Evolutionary conservation across 768 basidiomycete genomes (phyloP).

Genomic region (Lactifluus hygrophoroides): DNA sequence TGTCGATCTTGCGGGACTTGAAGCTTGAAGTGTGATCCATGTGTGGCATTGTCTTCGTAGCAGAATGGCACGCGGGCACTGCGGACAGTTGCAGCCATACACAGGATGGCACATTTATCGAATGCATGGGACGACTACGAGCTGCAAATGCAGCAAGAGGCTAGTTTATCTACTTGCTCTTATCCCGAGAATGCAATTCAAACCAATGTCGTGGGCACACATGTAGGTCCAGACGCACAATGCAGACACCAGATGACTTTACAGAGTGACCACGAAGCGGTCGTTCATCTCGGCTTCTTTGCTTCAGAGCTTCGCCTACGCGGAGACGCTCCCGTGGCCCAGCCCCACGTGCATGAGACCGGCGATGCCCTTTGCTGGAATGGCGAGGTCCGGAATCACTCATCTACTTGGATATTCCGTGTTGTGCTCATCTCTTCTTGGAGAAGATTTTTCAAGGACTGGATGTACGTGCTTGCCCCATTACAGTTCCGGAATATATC

Average conservation of each 20-base stretch:
- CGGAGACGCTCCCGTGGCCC: slow-evolving; percentile 46
- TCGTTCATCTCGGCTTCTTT: slow-evolving; percentile 44
- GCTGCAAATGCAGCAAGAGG: slow-evolving; percentile 52
- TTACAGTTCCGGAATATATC: background rate
- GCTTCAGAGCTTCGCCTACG: slow-evolving; percentile 71
- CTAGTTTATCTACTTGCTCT: slow-evolving; percentile 24
- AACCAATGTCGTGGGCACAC: background rate
- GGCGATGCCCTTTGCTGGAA: slow-evolving; percentile 76
- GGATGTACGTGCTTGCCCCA: slow-evolving; percentile 37
- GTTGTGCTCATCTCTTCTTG: background rate
- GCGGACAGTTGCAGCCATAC: slow-evolving; percentile 6
- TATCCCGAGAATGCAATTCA: background rate
- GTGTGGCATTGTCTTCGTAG: slow-evolving; percentile 64
- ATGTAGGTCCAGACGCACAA: slow-evolving; percentile 60
- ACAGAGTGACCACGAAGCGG: background rate
- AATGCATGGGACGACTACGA: slow-evolving; percentile 31
- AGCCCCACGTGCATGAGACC: slow-evolving; percentile 50
- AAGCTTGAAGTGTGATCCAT: slow-evolving; percentile 35
- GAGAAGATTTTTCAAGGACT: slow-evolving; percentile 67
- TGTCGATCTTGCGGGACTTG: too few species aligned
- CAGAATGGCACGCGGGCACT: slow-evolving; percentile 22
- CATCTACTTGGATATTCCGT: background rate
- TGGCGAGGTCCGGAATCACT: slow-evolving; percentile 52
- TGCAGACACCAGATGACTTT: slow-evolving; percentile 25
- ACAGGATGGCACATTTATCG: slow-evolving; percentile 19